These are phyloP conservation scores for Simplicillium aogashimaense DNA, from an alignment of 2,329 filamentous ascomycete species.

Conservation along the genomic window DNA sequence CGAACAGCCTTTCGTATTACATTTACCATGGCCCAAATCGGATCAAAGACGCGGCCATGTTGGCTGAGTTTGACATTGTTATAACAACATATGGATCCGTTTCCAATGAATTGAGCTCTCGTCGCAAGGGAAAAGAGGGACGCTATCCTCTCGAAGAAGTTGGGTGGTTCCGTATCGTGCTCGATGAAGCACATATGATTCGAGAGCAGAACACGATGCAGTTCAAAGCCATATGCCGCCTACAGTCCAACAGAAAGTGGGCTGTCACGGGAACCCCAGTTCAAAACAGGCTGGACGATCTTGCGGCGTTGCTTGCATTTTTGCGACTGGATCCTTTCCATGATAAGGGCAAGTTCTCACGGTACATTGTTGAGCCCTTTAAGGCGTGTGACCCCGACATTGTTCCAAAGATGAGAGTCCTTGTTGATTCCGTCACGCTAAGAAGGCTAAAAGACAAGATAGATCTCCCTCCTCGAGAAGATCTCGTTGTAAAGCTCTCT, in stretches of 20 bases:
- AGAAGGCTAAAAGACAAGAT: constrained; percentile 89
- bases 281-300: constrained; percentile 85
- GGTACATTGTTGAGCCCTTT: constrained; percentile 76
- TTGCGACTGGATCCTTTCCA: constrained; percentile 79
- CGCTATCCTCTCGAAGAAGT: constrained; percentile 62
- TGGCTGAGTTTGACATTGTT: constrained; percentile 71
- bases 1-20: constrained; percentile 58
- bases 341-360: constrained; percentile 62
- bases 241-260: constrained; percentile 79
- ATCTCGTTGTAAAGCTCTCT: constrained; percentile 62
- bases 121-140: constrained; percentile 50
- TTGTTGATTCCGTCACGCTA: constrained; percentile 91
- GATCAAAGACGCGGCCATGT: constrained; percentile 54
- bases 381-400: constrained; percentile 79
- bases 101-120: constrained; percentile 63
- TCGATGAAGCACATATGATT: constrained; percentile 93
- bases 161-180: constrained; percentile 86
- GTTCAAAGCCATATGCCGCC: constrained; percentile 72
- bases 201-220: constrained; percentile 74
- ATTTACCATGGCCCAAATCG: constrained; percentile 80
- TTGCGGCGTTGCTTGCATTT: constrained; percentile 80
- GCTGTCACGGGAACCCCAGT: constrained; percentile 95
- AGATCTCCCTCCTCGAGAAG: constrained; percentile 63
- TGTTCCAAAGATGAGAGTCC: constrained; percentile 71
- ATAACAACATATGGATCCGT: constrained; percentile 91